These are phyloP conservation scores for Septoria petroselini DNA, from an alignment of 2,329 filamentous ascomycete genomes.

Conservation along the genomic window DNA sequence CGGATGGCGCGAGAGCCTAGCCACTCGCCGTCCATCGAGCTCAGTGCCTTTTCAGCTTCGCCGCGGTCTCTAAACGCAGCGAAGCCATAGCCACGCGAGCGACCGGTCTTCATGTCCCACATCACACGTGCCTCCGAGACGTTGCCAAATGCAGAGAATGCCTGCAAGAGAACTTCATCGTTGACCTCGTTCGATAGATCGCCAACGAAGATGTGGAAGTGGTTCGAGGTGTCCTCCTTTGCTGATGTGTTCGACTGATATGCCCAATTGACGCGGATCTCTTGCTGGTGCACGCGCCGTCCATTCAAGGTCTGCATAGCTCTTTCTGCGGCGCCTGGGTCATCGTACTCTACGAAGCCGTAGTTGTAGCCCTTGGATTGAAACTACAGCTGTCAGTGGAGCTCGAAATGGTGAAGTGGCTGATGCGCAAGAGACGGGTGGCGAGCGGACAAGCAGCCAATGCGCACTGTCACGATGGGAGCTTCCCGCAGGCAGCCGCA, in stretches of 20 bases:
- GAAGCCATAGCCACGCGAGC: constrained; percentile 95
- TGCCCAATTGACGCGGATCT: constrained; percentile 99
- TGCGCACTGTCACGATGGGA: constrained; percentile 21
- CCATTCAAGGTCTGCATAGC: constrained; percentile 97
- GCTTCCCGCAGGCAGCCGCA: constrained; percentile 16
- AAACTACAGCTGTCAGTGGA: constrained; percentile 38
- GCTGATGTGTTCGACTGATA: constrained; percentile 92
- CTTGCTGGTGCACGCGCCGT: constrained; percentile 90
- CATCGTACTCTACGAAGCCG: constrained; percentile 97
- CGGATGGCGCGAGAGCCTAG: constrained; percentile 95
- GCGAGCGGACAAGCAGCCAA: too few species aligned
- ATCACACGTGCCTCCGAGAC: constrained; percentile 98
- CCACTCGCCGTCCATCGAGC: constrained; percentile 99
- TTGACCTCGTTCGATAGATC: constrained; percentile 98
- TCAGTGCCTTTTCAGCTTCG: constrained; percentile 93
- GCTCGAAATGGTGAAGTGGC: background rate
- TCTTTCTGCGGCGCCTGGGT: constrained; percentile 91
- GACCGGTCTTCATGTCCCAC: constrained; percentile 99
- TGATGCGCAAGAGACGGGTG: background rate
- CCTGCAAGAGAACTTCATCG: constrained; percentile 87
- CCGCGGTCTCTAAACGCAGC: constrained; percentile 92
- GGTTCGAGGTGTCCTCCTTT: constrained; percentile 97
- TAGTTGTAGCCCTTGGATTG: constrained; percentile 98
- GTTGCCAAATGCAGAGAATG: constrained; percentile 91
- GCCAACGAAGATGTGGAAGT: constrained; percentile 98